Conservation (phyloP, 495 filamentous ascomycete species). For the Podospora appendiculata region DNA sequence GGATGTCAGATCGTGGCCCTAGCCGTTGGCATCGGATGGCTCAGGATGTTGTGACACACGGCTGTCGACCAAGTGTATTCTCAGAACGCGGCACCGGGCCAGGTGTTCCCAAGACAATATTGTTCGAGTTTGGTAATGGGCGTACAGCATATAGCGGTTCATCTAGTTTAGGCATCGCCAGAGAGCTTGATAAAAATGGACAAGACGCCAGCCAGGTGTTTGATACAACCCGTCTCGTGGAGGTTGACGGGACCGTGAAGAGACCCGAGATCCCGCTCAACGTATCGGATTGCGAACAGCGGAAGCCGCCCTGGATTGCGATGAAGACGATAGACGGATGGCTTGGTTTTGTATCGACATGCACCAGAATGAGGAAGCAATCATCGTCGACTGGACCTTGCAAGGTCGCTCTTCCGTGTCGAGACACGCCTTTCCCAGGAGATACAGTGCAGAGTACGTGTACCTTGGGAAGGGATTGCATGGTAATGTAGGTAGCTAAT, state of each 20-base stretch:
- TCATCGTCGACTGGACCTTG: too few relatives aligned
- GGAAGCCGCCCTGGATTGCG: too few relatives aligned
- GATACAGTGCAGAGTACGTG: not conserved
- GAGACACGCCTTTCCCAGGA: not conserved
- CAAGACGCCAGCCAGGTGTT: not conserved
- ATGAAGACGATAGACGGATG: not conserved
- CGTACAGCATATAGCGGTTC: conserved; percentile 6
- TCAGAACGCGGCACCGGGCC: conserved; percentile 2
- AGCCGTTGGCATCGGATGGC: not conserved
- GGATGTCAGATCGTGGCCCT: conserved; percentile 8
- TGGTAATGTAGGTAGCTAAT: too few relatives aligned
- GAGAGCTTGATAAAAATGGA: not conserved
- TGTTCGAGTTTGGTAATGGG: conserved; percentile 5
- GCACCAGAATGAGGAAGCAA: not conserved
- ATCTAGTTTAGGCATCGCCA: not conserved
- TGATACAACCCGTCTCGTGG: not conserved
- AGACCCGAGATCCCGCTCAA: not conserved
- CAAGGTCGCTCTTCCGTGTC: not conserved
- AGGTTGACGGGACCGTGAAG: not conserved
- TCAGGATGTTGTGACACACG: not conserved
- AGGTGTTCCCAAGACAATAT: not conserved
- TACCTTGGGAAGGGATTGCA: too few relatives aligned
- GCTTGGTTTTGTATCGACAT: not conserved
- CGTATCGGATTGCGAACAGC: not conserved
- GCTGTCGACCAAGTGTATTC: not conserved